phyloP scores from a whole-genome alignment of 163 green algal species.

The Chlorella variabilis region DNA sequence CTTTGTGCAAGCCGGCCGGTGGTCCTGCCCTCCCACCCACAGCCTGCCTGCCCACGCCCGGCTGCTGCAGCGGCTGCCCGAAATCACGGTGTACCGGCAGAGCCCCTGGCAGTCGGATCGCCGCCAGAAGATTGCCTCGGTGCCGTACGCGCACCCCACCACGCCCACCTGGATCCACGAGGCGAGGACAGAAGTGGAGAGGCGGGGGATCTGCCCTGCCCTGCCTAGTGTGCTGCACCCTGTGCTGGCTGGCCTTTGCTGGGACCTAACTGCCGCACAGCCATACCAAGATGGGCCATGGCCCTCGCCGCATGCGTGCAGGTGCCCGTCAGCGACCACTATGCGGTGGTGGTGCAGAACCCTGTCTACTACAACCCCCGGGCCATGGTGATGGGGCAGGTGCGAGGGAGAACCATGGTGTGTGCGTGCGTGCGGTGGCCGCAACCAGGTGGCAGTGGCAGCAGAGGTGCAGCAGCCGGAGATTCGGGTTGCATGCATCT shows the following conservation, averaged over 20 bases:
- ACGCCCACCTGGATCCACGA: slow-evolving; percentile 71
- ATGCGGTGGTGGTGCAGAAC: slow-evolving; percentile 71
- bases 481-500: no score
- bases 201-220: no score
- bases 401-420: background rate
- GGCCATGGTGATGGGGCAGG: slow-evolving; percentile 52
- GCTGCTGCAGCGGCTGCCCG: slow-evolving; percentile 16
- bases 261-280: no score
- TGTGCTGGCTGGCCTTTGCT: no score
- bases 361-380: slow-evolving; percentile 69
- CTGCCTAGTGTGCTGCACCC: no score
- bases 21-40: background rate
- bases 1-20: no score
- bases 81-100: slow-evolving; percentile 46
- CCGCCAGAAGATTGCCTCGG: slow-evolving; percentile 45
- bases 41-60: background rate
- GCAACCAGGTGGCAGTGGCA: no score
- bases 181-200: background rate
- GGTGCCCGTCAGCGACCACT: slow-evolving; percentile 64
- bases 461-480: no score
- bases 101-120: slow-evolving; percentile 6
- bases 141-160: slow-evolving; percentile 34
- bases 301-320: slow-evolving; percentile 45
- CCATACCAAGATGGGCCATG: no score
- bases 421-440: background rate